Conservation (phyloP, 257 asterid species). For the Fraxinus pennsylvanica region DNA sequence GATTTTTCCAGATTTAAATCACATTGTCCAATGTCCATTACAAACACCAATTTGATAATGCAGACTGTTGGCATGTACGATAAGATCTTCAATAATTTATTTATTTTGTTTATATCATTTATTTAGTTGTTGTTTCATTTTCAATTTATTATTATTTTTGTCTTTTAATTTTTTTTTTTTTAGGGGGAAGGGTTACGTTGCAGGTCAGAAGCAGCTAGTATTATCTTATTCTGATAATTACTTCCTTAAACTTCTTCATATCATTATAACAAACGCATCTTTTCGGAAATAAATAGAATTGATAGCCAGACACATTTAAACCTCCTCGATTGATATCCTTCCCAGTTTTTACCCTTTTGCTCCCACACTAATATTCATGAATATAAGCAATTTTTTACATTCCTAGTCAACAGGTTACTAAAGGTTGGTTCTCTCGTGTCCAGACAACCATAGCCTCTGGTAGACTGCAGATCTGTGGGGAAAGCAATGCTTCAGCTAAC, state of each 20-base stretch:
- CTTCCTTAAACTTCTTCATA: conserved; percentile 13
- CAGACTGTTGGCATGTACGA: background rate
- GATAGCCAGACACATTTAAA: background rate
- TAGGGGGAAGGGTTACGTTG: background rate
- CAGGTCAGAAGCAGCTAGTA: conserved; percentile 5
- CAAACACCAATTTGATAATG: background rate
- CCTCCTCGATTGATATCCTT: background rate
- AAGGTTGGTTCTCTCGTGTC: background rate
- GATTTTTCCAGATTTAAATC: background rate
- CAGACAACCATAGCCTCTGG: background rate
- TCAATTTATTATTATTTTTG: background rate
- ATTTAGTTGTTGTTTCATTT: background rate
- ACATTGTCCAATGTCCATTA: background rate
- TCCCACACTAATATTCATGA: conserved; percentile 9
- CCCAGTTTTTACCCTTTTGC: background rate
- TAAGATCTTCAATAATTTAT: background rate
- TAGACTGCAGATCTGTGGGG: background rate
- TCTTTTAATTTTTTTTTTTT: background rate
- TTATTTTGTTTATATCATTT: background rate
- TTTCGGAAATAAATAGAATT: background rate
- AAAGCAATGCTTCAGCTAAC: background rate
- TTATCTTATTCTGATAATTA: background rate
- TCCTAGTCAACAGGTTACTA: background rate
- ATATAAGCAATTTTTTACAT: background rate
- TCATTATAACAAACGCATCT: background rate